A percentile compares a stretch with the other conserved stretches of the same genome.
phyloP scores from a whole-genome alignment of 352 stramenopile genomes.

The Globisporangium irregulare region DNA sequence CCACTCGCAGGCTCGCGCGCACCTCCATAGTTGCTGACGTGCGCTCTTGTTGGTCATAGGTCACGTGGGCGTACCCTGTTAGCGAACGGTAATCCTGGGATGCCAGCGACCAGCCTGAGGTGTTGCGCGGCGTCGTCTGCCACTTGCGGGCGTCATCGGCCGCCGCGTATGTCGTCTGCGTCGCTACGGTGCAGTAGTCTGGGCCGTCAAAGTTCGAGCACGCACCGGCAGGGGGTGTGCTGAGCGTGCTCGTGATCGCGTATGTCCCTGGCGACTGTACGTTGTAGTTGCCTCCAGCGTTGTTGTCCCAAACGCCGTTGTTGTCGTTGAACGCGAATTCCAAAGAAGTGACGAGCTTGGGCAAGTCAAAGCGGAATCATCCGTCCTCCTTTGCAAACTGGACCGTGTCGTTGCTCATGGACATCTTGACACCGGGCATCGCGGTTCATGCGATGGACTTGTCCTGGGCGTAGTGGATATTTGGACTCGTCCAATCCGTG shows the following conservation, averaged over 20 bases:
- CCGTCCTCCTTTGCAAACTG: slow-evolving; percentile 34
- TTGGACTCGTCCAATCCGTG: slow-evolving; percentile 34
- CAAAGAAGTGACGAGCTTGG: slow-evolving; percentile 16
- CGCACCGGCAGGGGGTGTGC: slow-evolving; percentile 19
- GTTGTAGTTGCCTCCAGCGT: slow-evolving; percentile 39
- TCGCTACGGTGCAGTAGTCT: slow-evolving; percentile 25
- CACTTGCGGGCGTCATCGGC: slow-evolving; percentile 21
- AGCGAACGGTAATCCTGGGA: background rate
- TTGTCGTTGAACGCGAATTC: slow-evolving; percentile 45
- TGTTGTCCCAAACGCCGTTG: slow-evolving; percentile 42
- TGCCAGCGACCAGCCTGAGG: background rate
- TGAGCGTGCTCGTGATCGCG: slow-evolving; percentile 24
- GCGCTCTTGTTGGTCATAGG: background rate
- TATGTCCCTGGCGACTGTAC: slow-evolving; percentile 30
- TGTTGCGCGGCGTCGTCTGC: slow-evolving; percentile 1
- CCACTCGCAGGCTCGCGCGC: slow-evolving; percentile 21
- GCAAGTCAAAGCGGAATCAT: slow-evolving; percentile 41
- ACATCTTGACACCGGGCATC: slow-evolving; percentile 32
- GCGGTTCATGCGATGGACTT: slow-evolving; percentile 26
- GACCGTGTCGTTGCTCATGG: slow-evolving; percentile 24
- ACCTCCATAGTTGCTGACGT: background rate
- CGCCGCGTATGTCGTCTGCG: slow-evolving; percentile 18
- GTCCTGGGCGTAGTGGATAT: slow-evolving; percentile 40
- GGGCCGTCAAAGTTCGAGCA: slow-evolving; percentile 35
- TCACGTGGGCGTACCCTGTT: background rate